These are phyloP conservation scores for Aspergillus ochraceus DNA, from an alignment of 2,329 filamentous ascomycete genomes.

Conservation along the genomic window DNA sequence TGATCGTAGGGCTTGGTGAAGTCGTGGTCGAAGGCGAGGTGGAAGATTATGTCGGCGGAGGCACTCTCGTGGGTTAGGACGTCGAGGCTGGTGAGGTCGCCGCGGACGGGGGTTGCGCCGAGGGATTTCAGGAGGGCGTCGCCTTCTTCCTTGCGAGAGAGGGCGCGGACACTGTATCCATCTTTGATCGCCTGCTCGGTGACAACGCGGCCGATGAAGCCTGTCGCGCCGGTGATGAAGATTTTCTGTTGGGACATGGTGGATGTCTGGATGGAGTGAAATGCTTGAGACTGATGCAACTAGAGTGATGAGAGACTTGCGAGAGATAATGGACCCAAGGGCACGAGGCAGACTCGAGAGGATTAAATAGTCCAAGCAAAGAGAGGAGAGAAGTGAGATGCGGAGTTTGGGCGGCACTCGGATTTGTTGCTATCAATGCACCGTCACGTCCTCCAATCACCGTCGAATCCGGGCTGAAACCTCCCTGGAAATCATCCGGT, in stretches of 20 bases:
- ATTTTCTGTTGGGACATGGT: conserved; percentile 19
- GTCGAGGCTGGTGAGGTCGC: conserved; percentile 37
- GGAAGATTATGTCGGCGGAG: conserved; percentile 40
- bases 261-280: not conserved
- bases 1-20: conserved; percentile 35
- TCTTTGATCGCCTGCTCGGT: conserved; percentile 39
- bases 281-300: not conserved
- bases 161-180: conserved; percentile 44
- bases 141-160: conserved; percentile 38
- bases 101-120: conserved; percentile 36
- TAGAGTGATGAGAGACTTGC: not conserved
- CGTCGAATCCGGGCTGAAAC: not conserved
- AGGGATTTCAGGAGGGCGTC: conserved; percentile 28
- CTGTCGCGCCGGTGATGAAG: conserved; percentile 48
- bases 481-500: not conserved
- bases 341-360: not conserved
- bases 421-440: not conserved
- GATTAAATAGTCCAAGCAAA: not conserved
- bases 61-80: conserved; percentile 33
- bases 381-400: not conserved
- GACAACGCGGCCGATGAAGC: conserved; percentile 45
- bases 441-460: too few relatives aligned
- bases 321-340: too few relatives aligned
- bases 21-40: conserved; percentile 46
- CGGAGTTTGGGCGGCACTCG: not conserved